These are phyloP conservation scores for Xanthoparmelia taractica DNA, from an alignment of 495 filamentous ascomycete species.

Conservation along the genomic window DNA sequence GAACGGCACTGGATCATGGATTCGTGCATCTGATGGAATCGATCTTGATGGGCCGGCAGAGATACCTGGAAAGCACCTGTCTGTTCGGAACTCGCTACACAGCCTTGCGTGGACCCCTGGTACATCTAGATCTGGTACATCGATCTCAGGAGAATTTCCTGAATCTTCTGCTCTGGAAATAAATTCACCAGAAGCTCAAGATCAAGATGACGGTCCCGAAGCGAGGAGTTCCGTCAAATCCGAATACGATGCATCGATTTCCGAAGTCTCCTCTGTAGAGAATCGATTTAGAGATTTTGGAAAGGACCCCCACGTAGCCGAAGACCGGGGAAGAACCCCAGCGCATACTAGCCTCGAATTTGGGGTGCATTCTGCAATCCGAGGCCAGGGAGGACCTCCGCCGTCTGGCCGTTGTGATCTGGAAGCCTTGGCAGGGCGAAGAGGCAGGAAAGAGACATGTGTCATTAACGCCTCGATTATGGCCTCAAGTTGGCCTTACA, in stretches of 20 bases:
- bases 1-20: conserved; percentile 32
- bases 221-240: not conserved
- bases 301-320: not conserved
- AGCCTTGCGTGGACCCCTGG: not conserved
- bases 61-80: not conserved
- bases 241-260: too few species aligned
- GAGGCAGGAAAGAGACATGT: conserved; percentile 60
- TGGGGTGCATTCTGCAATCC: conserved; percentile 16
- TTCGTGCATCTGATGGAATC: not conserved
- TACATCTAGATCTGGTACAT: not conserved
- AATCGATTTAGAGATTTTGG: not conserved
- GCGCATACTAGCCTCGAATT: not conserved
- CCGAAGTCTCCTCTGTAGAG: not conserved
- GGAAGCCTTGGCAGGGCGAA: conserved; percentile 35
- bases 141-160: not conserved
- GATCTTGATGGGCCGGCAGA: not conserved
- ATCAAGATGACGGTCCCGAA: not conserved
- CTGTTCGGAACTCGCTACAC: not conserved
- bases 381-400: conserved; percentile 35
- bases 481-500: conserved; percentile 57
- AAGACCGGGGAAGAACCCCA: not conserved
- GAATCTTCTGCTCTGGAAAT: not conserved
- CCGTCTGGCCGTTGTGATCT: conserved; percentile 36
- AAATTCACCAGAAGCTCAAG: not conserved
- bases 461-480: conserved; percentile 71